These are phyloP conservation scores for Naganishia sp. DNA, from an alignment of 1,284 basidiomycete species.

Conservation along the genomic window DNA sequence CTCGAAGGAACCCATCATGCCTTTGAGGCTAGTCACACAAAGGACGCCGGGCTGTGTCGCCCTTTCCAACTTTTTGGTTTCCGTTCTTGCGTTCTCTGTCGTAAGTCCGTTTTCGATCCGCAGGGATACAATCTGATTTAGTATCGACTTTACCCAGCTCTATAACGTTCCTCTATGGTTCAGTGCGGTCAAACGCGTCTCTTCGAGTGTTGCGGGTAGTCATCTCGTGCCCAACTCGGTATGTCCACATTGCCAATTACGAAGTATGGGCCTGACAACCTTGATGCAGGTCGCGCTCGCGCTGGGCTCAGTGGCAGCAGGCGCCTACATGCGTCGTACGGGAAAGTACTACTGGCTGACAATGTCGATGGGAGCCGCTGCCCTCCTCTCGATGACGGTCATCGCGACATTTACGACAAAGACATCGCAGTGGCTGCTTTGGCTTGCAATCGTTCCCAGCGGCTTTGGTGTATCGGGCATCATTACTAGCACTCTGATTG, in stretches of 20 bases:
- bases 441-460: slow-evolving; percentile 73
- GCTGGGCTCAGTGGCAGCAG: slow-evolving; percentile 76
- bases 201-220: slow-evolving; percentile 71
- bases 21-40: slow-evolving; percentile 65
- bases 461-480: slow-evolving; percentile 79
- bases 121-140: neutral
- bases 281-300: slow-evolving; percentile 67
- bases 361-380: slow-evolving; percentile 36
- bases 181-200: slow-evolving; percentile 74
- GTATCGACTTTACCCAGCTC: slow-evolving; percentile 59
- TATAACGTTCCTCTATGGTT: slow-evolving; percentile 87
- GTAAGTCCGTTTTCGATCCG: slow-evolving; percentile 57
- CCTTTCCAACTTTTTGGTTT: slow-evolving; percentile 67
- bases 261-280: neutral
- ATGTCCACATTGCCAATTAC: slow-evolving; percentile 43
- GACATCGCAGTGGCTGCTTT: slow-evolving; percentile 62
- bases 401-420: slow-evolving; percentile 44
- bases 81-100: slow-evolving; percentile 72
- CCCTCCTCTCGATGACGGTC: slow-evolving; percentile 36
- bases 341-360: slow-evolving; percentile 72
- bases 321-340: slow-evolving; percentile 79
- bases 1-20: slow-evolving; percentile 80
- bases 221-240: slow-evolving; percentile 87
- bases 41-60: slow-evolving; percentile 74
- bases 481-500: slow-evolving; percentile 68